These are phyloP conservation scores for Pleurotus tuoliensis DNA, from an alignment of 768 basidiomycete genomes.

Conservation along the genomic window DNA sequence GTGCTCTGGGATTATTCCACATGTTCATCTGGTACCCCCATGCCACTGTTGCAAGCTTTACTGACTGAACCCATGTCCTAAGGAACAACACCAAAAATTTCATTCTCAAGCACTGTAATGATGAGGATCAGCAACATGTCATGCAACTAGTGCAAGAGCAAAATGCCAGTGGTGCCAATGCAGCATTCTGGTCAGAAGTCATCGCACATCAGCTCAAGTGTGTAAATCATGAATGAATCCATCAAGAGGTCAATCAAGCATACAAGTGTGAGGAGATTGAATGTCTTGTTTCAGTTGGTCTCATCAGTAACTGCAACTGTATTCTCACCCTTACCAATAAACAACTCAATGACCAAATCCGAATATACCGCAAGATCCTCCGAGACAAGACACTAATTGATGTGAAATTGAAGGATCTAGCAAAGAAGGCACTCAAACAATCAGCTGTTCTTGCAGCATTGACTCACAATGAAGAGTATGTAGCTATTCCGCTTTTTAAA, in stretches of 20 bases:
- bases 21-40: slow-evolving; percentile 13
- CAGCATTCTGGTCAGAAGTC: not conserved
- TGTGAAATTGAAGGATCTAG: slow-evolving; percentile 3
- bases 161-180: slow-evolving; percentile 7
- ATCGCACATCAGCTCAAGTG: slow-evolving; percentile 3
- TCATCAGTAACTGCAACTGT: slow-evolving; percentile 2
- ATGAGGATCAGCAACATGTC: slow-evolving; percentile 9
- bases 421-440: not conserved
- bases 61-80: slow-evolving; percentile 9
- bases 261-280: slow-evolving; percentile 8
- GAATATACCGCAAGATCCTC: slow-evolving; percentile 10
- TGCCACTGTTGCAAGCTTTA: slow-evolving; percentile 9
- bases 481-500: not conserved
- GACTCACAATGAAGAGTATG: not conserved
- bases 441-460: not conserved
- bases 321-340: slow-evolving; percentile 7
- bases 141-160: slow-evolving; percentile 11
- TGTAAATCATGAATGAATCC: not conserved
- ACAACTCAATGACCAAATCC: slow-evolving; percentile 11
- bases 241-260: slow-evolving; percentile 2
- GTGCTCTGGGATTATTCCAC: slow-evolving; percentile 19
- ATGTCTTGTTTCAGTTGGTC: slow-evolving; percentile 6
- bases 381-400: slow-evolving; percentile 6
- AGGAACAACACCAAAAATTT: slow-evolving; percentile 16
- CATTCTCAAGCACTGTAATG: slow-evolving; percentile 11